phyloP scores from a whole-genome alignment of 768 basidiomycete genomes.

The Lentinula sp. region DNA sequence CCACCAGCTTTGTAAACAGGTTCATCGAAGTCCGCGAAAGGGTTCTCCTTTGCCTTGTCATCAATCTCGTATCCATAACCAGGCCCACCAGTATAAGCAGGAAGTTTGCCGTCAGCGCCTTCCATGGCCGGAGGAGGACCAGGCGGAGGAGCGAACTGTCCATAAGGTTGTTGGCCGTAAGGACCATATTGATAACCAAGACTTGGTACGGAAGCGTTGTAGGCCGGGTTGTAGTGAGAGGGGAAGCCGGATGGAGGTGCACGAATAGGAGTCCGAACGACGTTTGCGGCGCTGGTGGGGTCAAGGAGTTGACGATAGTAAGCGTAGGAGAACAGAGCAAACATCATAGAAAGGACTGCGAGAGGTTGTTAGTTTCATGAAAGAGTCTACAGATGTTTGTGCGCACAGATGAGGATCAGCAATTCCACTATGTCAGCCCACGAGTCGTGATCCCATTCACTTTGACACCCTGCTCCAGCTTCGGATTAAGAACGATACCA shows the following conservation, averaged over 20 bases:
- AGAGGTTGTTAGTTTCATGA: background rate
- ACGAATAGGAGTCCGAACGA: conserved; percentile 38
- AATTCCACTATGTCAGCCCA: conserved; percentile 64
- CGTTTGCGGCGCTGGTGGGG: conserved; percentile 52
- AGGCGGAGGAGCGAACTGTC: conserved; percentile 38
- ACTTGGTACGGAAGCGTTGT: conserved; percentile 29
- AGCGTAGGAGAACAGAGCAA: conserved; percentile 59
- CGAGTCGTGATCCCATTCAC: conserved; percentile 56
- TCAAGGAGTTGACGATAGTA: conserved; percentile 75
- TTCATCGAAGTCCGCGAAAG: conserved; percentile 50
- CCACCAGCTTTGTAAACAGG: background rate
- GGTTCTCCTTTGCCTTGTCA: conserved; percentile 38
- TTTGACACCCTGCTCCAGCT: conserved; percentile 47
- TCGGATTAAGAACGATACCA: conserved; percentile 8
- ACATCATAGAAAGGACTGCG: conserved; percentile 51
- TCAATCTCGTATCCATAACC: conserved; percentile 21
- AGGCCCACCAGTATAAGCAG: conserved; percentile 36
- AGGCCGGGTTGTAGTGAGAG: conserved; percentile 56
- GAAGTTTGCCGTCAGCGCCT: conserved; percentile 38
- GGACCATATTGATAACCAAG: conserved; percentile 23
- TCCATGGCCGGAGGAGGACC: conserved; percentile 39
- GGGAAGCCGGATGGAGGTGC: conserved; percentile 34
- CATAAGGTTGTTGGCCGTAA: conserved; percentile 15
- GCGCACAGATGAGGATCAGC: conserved; percentile 53
- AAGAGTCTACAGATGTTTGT: background rate